A percentile compares a stretch with the other conserved stretches of the same genome.
Evolutionary conservation across 1,284 basidiomycete genomes (phyloP).

Genomic region (Ceratobasidium sp.): DNA sequence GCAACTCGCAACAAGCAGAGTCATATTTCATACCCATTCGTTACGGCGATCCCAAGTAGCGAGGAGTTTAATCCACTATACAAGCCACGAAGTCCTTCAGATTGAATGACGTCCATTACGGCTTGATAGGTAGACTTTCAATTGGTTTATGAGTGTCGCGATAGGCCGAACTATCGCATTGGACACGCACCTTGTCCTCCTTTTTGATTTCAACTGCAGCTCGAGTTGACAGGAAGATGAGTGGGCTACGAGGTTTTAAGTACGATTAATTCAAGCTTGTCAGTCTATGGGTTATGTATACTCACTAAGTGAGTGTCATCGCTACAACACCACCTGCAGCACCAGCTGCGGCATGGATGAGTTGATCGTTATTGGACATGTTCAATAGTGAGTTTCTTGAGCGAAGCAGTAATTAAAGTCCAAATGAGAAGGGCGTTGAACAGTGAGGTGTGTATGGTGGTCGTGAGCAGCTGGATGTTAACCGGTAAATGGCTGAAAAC

Average conservation of each 20-base stretch:
- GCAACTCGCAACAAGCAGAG: background rate
- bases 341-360: conserved; percentile 89
- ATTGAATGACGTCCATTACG: conserved; percentile 77
- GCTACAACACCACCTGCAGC: conserved; percentile 90
- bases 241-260: conserved; percentile 64
- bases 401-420: no score
- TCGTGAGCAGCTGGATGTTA: background rate
- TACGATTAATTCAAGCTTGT: conserved; percentile 27
- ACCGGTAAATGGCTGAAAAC: no score
- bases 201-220: conserved; percentile 90
- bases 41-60: conserved; percentile 89
- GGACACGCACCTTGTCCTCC: conserved; percentile 63
- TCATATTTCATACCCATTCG: conserved; percentile 73
- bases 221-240: conserved; percentile 91
- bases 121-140: conserved; percentile 62
- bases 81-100: conserved; percentile 84
- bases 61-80: conserved; percentile 90
- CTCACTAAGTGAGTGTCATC: conserved; percentile 85
- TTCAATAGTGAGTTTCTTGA: background rate
- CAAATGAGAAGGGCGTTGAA: background rate
- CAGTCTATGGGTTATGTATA: conserved; percentile 36
- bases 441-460: background rate
- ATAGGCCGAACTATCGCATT: background rate
- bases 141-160: conserved; percentile 25
- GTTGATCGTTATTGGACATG: conserved; percentile 71